A percentile compares a stretch with the other conserved stretches of the same genome.
phyloP scores from a whole-genome alignment of 768 basidiomycete genomes.

The Royoungia palumana region DNA sequence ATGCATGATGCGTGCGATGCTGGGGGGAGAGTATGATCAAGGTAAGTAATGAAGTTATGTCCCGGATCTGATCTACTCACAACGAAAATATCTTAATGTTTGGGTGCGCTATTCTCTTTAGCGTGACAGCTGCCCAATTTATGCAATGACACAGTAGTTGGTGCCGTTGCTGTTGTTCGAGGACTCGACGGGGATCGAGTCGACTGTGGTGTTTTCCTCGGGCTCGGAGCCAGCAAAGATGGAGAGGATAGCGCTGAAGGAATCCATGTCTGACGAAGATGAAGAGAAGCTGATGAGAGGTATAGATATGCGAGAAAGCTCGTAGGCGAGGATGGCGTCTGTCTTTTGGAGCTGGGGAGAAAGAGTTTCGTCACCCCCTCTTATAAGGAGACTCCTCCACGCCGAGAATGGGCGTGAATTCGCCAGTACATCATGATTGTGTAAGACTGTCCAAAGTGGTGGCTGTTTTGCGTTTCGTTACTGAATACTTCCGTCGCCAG shows the following conservation, averaged over 20 bases:
- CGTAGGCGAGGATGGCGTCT: not conserved
- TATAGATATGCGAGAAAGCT: not conserved
- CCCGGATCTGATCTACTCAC: slow-evolving; percentile 17
- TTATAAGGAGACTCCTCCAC: slow-evolving; percentile 13
- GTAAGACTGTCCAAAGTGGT: slow-evolving; percentile 1
- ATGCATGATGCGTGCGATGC: slow-evolving; percentile 6
- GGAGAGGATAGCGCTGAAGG: slow-evolving; percentile 16
- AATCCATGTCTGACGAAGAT: slow-evolving; percentile 19
- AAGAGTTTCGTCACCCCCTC: slow-evolving; percentile 1
- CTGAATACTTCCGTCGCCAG: not conserved
- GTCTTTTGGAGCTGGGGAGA: slow-evolving; percentile 8
- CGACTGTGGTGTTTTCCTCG: not conserved
- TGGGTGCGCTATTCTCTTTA: not conserved
- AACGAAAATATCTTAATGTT: slow-evolving; percentile 13
- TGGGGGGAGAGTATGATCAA: not conserved
- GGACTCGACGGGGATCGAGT: slow-evolving; percentile 15
- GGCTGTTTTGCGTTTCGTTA: not conserved
- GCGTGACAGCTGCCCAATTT: not conserved
- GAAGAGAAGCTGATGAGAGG: not conserved
- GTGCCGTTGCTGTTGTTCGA: not conserved
- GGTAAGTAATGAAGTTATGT: slow-evolving; percentile 5
- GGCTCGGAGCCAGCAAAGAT: slow-evolving; percentile 8
- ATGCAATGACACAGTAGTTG: slow-evolving; percentile 21
- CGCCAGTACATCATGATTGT: not conserved
- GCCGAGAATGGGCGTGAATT: not conserved